phyloP scores from a whole-genome alignment of 2,329 filamentous ascomycete species.

The Paracamarosporium sp. region DNA sequence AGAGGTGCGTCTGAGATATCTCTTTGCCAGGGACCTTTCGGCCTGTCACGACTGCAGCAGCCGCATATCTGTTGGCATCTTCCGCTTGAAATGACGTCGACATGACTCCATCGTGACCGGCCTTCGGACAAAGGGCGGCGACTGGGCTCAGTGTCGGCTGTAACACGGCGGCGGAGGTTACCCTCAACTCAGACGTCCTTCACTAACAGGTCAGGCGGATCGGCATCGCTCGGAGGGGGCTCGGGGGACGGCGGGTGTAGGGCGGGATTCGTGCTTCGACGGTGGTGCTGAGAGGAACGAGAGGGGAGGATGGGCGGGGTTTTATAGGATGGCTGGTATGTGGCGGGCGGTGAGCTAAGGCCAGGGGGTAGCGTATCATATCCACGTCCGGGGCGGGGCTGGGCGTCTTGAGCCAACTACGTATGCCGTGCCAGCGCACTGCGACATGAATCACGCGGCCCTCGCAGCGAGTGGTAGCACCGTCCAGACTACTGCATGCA shows the following conservation, averaged over 20 bases:
- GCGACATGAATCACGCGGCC: background rate
- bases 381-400: background rate
- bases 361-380: background rate
- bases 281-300: constrained; percentile 4
- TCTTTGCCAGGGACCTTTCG: constrained; percentile 31
- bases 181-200: constrained; percentile 5
- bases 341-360: background rate
- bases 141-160: background rate
- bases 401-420: background rate
- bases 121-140: background rate
- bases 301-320: background rate
- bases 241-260: constrained; percentile 4
- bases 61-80: constrained; percentile 37
- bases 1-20: constrained; percentile 26
- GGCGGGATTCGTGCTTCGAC: constrained; percentile 10
- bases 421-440: background rate
- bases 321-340: constrained; percentile 1
- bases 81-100: constrained; percentile 15
- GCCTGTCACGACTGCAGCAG: constrained; percentile 27
- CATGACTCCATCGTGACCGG: background rate
- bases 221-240: background rate
- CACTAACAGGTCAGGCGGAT: background rate
- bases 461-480: background rate
- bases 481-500: background rate
- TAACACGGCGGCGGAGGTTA: background rate